Percentiles rank a stretch among this genome's conserved stretches.
Evolutionary conservation across 805 yeast species (phyloP).

Genomic region (Wickerhamiella slavikovae): DNA sequence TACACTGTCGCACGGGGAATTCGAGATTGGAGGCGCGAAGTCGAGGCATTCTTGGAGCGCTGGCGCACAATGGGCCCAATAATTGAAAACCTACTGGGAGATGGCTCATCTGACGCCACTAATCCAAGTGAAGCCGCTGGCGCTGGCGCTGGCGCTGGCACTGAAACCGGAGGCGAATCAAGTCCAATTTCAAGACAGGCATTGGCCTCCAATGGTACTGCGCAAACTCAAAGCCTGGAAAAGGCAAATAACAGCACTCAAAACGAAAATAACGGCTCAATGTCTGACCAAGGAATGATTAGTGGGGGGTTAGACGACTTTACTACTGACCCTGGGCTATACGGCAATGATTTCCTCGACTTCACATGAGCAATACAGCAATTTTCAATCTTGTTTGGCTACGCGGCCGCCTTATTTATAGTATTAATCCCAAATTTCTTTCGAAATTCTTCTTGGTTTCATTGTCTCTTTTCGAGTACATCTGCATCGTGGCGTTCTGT

Average conservation of each 20-base stretch:
- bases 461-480: no score
- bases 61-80: not conserved
- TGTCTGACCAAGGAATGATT: not conserved
- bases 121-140: not conserved
- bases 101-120: not conserved
- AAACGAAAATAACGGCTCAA: not conserved
- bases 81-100: not conserved
- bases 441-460: not conserved
- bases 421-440: not conserved
- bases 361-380: no score
- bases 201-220: not conserved
- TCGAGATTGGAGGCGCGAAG: slow-evolving; percentile 6
- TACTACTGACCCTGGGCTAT: not conserved
- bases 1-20: slow-evolving; percentile 8
- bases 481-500: no score
- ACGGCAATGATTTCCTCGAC: no score
- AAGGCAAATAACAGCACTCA: not conserved
- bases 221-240: not conserved
- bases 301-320: not conserved
- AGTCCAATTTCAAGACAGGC: not conserved
- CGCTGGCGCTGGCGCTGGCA: not conserved
- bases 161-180: not conserved
- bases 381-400: no score
- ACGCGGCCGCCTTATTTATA: not conserved
- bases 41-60: slow-evolving; percentile 1